Evolutionary conservation across 179 eudicot species (phyloP).

Genomic region (Heliamphora ciliata): DNA sequence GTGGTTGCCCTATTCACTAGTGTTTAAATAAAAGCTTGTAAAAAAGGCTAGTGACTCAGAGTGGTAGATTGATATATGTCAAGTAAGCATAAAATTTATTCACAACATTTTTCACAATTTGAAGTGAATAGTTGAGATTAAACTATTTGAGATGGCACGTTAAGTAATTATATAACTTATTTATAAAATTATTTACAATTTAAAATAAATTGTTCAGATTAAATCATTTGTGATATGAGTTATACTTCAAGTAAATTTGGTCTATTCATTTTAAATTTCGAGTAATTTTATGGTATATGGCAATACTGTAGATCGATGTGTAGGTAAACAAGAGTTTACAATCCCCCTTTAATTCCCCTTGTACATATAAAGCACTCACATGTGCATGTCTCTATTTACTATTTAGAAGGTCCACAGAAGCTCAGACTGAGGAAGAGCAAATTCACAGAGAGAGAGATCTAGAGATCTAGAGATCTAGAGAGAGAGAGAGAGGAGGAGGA

Average conservation of each 20-base stretch:
- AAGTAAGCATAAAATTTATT: too few species aligned
- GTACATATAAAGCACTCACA: slow-evolving; percentile 11
- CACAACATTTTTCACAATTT: too few species aligned
- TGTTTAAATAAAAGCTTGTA: background rate
- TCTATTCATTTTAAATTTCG: too few species aligned
- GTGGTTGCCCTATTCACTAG: slow-evolving; percentile 6
- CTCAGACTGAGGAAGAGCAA: background rate
- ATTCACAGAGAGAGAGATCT: background rate
- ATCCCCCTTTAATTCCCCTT: slow-evolving; percentile 10
- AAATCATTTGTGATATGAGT: too few species aligned
- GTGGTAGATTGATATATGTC: too few species aligned
- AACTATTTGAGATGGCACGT: too few species aligned
- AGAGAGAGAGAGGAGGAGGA: slow-evolving; percentile 3
- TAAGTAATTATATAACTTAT: too few species aligned
- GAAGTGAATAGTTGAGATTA: too few species aligned
- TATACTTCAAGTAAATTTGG: too few species aligned
- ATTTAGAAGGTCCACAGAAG: background rate
- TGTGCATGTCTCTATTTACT: slow-evolving; percentile 18
- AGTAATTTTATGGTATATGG: too few species aligned
- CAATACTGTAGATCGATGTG: background rate
- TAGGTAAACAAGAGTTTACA: slow-evolving; percentile 6
- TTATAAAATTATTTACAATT: too few species aligned
- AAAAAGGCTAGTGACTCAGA: background rate
- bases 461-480: background rate
- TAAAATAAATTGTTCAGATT: too few species aligned